These are phyloP conservation scores for Saprolegnia parasitica DNA, from an alignment of 352 stramenopile species.

Conservation along the genomic window DNA sequence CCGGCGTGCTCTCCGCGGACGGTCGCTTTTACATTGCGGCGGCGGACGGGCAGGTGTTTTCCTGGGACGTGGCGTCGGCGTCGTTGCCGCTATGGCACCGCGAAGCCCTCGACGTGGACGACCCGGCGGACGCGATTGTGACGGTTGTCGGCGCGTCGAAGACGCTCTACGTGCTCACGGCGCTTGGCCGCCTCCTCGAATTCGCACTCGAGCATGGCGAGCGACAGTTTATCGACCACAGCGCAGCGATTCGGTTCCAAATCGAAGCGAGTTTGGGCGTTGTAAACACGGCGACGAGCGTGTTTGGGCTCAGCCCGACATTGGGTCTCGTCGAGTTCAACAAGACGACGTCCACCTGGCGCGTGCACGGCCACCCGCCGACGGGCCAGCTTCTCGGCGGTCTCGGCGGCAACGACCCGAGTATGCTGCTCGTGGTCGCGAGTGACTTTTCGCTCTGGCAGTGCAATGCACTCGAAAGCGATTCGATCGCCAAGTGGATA, in stretches of 20 bases:
- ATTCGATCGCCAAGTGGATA: neutral
- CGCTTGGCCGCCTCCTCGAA: neutral
- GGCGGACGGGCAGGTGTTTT: neutral
- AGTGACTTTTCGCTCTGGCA: neutral
- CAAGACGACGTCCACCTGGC: neutral
- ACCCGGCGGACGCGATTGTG: neutral
- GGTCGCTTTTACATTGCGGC: neutral
- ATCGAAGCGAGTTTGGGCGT: neutral
- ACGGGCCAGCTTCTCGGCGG: neutral
- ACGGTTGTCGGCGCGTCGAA: neutral
- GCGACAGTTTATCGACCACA: neutral
- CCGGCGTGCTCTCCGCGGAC: neutral
- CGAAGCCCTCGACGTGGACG: neutral
- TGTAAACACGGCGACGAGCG: neutral
- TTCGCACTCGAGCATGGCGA: neutral
- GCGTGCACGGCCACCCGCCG: constrained; percentile 4
- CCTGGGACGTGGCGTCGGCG: neutral
- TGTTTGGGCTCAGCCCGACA: neutral
- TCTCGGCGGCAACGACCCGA: neutral
- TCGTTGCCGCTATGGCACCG: neutral
- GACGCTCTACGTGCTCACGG: neutral
- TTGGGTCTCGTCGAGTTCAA: constrained; percentile 2
- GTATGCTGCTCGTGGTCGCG: neutral
- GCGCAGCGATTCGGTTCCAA: neutral
- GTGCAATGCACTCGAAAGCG: neutral